Percentiles rank a stretch among this genome's conserved stretches.
Evolutionary conservation across 345 rosid genomes (phyloP).

Genomic region (Cardamine resedifolia): DNA sequence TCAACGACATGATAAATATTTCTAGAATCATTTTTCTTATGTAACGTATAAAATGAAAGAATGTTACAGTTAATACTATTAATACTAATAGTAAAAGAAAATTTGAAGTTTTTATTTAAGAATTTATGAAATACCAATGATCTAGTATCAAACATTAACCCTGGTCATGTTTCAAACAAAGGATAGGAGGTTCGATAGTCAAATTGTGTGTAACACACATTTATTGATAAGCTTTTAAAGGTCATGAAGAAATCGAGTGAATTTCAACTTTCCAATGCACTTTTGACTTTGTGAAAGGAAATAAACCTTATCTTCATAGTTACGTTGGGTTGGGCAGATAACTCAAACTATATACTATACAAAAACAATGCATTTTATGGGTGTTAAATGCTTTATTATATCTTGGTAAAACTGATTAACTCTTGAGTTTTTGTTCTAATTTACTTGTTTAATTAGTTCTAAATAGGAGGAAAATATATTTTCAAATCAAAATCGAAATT

Average conservation of each 20-base stretch:
- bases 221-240: constrained; percentile 22
- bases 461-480: too few species aligned
- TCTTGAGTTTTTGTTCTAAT: too few species aligned
- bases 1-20: too few species aligned
- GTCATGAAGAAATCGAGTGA: constrained; percentile 1
- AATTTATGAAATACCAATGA: background rate
- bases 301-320: too few species aligned
- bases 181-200: background rate
- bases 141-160: background rate
- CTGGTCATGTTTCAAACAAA: constrained; percentile 4
- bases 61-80: background rate
- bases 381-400: too few species aligned
- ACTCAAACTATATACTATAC: too few species aligned
- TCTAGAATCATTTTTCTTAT: background rate
- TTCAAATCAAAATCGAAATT: background rate
- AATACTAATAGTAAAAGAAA: background rate
- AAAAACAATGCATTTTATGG: too few species aligned
- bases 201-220: constrained; percentile 18
- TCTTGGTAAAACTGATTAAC: too few species aligned
- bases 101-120: background rate
- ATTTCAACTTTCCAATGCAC: background rate
- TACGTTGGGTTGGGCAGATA: too few species aligned
- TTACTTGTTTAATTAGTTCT: too few species aligned
- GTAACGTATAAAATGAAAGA: background rate
- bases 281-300: constrained; percentile 29